phyloP scores from a whole-genome alignment of 2,329 filamentous ascomycete genomes.

The Atkinsonella texensis region DNA sequence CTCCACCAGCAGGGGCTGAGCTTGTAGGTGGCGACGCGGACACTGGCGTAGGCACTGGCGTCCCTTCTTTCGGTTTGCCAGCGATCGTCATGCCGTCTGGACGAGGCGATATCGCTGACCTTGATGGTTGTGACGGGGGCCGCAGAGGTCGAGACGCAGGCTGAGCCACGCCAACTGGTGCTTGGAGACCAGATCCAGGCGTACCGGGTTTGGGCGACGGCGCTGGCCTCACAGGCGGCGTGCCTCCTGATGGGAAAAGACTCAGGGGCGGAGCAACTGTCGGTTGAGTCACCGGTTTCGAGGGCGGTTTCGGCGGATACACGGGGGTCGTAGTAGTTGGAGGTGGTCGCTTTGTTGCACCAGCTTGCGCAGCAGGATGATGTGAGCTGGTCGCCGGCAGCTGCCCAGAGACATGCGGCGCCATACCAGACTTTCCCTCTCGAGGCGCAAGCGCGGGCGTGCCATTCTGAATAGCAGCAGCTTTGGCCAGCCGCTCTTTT shows the following conservation, averaged over 20 bases:
- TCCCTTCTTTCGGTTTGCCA: conserved; percentile 18
- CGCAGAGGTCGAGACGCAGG: conserved; percentile 21
- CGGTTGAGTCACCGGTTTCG: conserved; percentile 11
- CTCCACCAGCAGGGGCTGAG: background rate
- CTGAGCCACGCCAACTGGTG: conserved; percentile 21
- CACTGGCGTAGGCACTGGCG: conserved; percentile 7
- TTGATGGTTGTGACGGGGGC: conserved; percentile 18
- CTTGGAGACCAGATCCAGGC: conserved; percentile 24
- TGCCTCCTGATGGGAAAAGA: conserved; percentile 16
- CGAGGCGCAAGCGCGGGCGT: conserved; percentile 21
- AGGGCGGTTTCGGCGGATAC: conserved; percentile 22
- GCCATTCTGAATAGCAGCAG: conserved; percentile 21
- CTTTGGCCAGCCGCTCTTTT: conserved; percentile 24
- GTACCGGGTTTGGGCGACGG: conserved; percentile 19
- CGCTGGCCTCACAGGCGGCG: conserved; percentile 17
- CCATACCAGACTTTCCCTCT: conserved; percentile 16
- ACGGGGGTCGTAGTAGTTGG: conserved; percentile 22
- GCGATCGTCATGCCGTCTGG: conserved; percentile 15
- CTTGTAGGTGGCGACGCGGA: background rate
- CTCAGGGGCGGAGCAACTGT: conserved; percentile 15
- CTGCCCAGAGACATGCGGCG: background rate
- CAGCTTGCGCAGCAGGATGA: conserved; percentile 7
- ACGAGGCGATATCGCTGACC: conserved; percentile 21
- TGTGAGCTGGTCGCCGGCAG: conserved; percentile 5
- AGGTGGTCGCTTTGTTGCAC: conserved; percentile 14